Evolutionary conservation across 1,139 yeast genomes (phyloP).

Genomic region (Debaryomyces coudertii): DNA sequence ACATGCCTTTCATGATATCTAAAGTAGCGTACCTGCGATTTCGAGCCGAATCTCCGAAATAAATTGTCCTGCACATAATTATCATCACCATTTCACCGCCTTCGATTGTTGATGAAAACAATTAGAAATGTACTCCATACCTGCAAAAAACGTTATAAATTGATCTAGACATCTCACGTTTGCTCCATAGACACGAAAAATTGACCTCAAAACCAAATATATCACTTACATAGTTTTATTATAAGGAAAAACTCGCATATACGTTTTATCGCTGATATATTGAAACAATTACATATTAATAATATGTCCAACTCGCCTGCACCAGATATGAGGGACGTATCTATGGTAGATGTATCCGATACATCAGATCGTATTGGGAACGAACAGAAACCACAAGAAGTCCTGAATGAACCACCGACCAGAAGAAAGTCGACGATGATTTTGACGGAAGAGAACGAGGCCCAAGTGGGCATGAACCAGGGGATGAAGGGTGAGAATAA

Average conservation of each 20-base stretch:
- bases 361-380: constrained; percentile 22
- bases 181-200: neutral
- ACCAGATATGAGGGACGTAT: constrained; percentile 32
- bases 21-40: neutral
- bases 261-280: neutral
- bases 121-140: neutral
- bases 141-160: neutral
- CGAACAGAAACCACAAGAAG: constrained; percentile 8
- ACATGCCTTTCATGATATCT: neutral
- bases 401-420: constrained; percentile 22
- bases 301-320: constrained; percentile 11
- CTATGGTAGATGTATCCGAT: constrained; percentile 49
- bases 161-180: neutral
- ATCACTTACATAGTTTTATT: neutral
- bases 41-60: constrained; percentile 6
- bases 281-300: constrained; percentile 1
- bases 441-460: constrained; percentile 46
- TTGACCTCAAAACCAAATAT: neutral
- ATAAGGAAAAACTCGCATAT: neutral
- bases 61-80: constrained; percentile 1
- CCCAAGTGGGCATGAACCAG: constrained; percentile 39
- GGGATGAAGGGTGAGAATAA: constrained; percentile 12
- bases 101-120: constrained; percentile 5
- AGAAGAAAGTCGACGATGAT: constrained; percentile 47
- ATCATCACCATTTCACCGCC: constrained; percentile 9